Evolutionary conservation across 768 basidiomycete species (phyloP).

Genomic region (Coprinopsis marcescibilis): DNA sequence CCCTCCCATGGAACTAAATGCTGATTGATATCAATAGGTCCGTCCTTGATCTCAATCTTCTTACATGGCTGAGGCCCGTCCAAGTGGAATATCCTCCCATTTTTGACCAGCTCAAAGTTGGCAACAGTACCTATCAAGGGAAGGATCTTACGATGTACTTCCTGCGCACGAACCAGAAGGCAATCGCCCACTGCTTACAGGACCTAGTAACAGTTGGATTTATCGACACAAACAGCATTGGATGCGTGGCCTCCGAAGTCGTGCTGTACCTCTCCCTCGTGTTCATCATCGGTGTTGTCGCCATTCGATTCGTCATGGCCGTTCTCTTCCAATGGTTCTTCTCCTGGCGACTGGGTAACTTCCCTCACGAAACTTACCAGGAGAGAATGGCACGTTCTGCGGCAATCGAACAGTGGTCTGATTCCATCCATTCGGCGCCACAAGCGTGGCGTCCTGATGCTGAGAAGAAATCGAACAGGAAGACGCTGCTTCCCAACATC

Average conservation of each 20-base stretch:
- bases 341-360: constrained; percentile 91
- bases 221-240: constrained; percentile 90
- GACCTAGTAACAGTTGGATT: constrained; percentile 87
- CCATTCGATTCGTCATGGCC: constrained; percentile 93
- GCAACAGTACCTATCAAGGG: constrained; percentile 69
- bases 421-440: constrained; percentile 94
- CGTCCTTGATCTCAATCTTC: constrained; percentile 84
- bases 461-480: constrained; percentile 53
- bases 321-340: constrained; percentile 98
- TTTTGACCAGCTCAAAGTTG: constrained; percentile 70
- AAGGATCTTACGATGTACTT: constrained; percentile 88
- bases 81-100: constrained; percentile 80
- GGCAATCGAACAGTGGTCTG: constrained; percentile 95
- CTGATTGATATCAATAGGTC: constrained; percentile 35
- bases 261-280: constrained; percentile 93
- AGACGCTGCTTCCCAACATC: constrained; percentile 58
- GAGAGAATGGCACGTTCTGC: constrained; percentile 84
- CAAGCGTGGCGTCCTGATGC: constrained; percentile 88
- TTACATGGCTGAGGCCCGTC: constrained; percentile 76
- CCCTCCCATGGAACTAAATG: constrained; percentile 2
- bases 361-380: constrained; percentile 88
- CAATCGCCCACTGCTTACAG: constrained; percentile 75
- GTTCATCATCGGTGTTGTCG: constrained; percentile 96
- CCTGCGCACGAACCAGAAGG: constrained; percentile 60
- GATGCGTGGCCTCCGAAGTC: constrained; percentile 92